Evolutionary conservation across 495 filamentous ascomycete genomes (phyloP), one percentile per base, ranked within the genome.

Genomic region (Bathelium albidoporum): DNA sequence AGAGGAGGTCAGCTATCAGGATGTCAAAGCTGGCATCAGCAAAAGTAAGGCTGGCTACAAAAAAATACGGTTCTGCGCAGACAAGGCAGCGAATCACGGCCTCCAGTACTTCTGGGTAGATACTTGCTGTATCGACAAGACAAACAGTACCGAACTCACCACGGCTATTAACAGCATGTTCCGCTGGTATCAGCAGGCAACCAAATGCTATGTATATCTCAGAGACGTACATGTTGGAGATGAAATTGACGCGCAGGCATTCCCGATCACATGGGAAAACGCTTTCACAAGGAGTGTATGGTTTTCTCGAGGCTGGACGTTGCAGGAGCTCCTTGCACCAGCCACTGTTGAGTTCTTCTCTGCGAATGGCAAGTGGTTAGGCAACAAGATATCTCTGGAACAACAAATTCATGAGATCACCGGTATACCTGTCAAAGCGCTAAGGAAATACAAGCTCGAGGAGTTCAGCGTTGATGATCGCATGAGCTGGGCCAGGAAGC

Each of bases 271-370:
- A 44, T 39, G 31, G 31, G 52, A 64, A 24, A 10, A 11, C 18
- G 52, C 49, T 11, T 64, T 64, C 52, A 29, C 7, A 20, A 59
- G 31, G 28, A 64, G 62, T 41, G 4, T 44, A 63, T 63, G 61
- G 61, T 63, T 63, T 32, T 22, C 61, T 24, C 61, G 61, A 28
- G 61, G 61, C 26, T 69, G 67, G 67, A 64, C 61, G 11, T 36
- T 69, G 59, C 67, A 69, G 45, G 67, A 69, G 58, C 65, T 64
- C 2, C 11, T 64, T 22, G 62, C 62, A n/a, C 62, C 62, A 41
- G 20, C 20, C n/a, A 16, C 49, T 3, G 52, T 64, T 18, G 49
- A 61, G 53, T 64, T 64, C 62, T 64, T 32, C 62, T 34, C 45
- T 24, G 16, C 59, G 29, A 24, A 29, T 14, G 44, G 44, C 5